Conservation (phyloP, 2,329 filamentous ascomycete genomes). For the Microcyclosporella mali region DNA sequence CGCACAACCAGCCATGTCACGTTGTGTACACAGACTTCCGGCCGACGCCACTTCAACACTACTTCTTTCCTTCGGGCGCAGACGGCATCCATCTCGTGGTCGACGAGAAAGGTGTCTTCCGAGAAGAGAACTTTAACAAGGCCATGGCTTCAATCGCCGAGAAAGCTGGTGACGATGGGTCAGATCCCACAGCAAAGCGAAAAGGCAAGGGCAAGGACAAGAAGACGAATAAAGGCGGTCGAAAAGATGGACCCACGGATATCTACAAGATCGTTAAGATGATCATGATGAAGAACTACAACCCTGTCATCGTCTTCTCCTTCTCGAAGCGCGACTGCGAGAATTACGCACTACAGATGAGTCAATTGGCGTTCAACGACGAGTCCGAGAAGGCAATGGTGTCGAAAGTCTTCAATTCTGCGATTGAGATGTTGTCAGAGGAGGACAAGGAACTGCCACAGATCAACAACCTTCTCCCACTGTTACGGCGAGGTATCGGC, state of each 20-base stretch:
- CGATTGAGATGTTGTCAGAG: slow-evolving; percentile 85
- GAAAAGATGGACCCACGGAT: slow-evolving; percentile 63
- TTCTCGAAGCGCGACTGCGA: slow-evolving; percentile 98
- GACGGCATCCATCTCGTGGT: slow-evolving; percentile 92
- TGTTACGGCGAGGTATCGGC: slow-evolving; percentile 86
- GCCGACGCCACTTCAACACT: slow-evolving; percentile 92
- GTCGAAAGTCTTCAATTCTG: slow-evolving; percentile 84
- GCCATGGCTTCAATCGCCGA: slow-evolving; percentile 88
- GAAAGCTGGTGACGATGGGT: slow-evolving; percentile 76
- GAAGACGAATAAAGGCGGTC: slow-evolving; percentile 82
- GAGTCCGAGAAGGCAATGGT: slow-evolving; percentile 95
- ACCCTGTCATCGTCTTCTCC: slow-evolving; percentile 98
- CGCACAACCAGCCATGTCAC: slow-evolving; percentile 94
- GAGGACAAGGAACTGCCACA: slow-evolving; percentile 85
- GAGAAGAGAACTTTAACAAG: slow-evolving; percentile 95
- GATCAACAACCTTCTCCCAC: slow-evolving; percentile 81
- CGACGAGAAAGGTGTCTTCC: slow-evolving; percentile 92
- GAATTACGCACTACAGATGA: slow-evolving; percentile 80
- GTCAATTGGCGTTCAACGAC: slow-evolving; percentile 85
- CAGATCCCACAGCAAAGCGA: slow-evolving; percentile 69
- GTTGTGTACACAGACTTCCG: slow-evolving; percentile 99
- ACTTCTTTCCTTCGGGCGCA: slow-evolving; percentile 90
- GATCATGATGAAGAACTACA: slow-evolving; percentile 97
- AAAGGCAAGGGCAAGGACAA: slow-evolving; percentile 90
- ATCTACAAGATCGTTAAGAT: slow-evolving; percentile 98